Evolutionary conservation across 768 basidiomycete genomes (phyloP), one percentile per base, ranked within the genome.

Genomic region (Leccinum boreale): DNA sequence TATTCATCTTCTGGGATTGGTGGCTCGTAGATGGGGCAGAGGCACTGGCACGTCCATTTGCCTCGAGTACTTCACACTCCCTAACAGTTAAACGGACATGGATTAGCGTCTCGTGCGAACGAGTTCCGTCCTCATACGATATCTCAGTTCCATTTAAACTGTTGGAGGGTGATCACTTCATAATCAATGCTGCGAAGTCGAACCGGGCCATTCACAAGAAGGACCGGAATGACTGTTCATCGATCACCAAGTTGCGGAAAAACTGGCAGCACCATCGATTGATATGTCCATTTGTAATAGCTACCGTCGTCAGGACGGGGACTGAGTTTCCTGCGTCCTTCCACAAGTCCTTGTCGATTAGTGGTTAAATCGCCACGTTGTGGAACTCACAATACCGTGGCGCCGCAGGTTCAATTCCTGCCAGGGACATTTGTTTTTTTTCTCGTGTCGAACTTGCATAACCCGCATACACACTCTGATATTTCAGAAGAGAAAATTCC

Each of bases 311-410:
- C 26, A 28, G 24, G 15, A 50, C 49, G 29, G n/a, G 49, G 17
- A n/a, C 28, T 50, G 9, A 5, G 29, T 50, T 19, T 29, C 42
- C 48, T 59, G 62, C 66, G 62, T 26, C 21, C 60, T 62, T 66
- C 64, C 67, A 66, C 28, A 64, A 62, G 74, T 75, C 74, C 73
- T 62, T 74, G 73, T 74, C 74, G 74, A 74, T 74, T 74, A 75
- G 73, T 74, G 73, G 73, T 75, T 71, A 74, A 75, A 74, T 74
- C 73, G 64, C 65, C 74, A 74, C 71, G 73, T 74, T 75, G 73
- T 74, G 73, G 73, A 67, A 35, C 53, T 61, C 70, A 63, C 71
- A 62, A 17, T 19, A 65, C 73, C 73, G 73, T 74, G 74, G 62
- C 61, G 67, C 67, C 71, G 71, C 70, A 67, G 69, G 69, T 71